Evolutionary conservation across 257 asterid species (phyloP).

Genomic region (Leptodermis oblonga): DNA sequence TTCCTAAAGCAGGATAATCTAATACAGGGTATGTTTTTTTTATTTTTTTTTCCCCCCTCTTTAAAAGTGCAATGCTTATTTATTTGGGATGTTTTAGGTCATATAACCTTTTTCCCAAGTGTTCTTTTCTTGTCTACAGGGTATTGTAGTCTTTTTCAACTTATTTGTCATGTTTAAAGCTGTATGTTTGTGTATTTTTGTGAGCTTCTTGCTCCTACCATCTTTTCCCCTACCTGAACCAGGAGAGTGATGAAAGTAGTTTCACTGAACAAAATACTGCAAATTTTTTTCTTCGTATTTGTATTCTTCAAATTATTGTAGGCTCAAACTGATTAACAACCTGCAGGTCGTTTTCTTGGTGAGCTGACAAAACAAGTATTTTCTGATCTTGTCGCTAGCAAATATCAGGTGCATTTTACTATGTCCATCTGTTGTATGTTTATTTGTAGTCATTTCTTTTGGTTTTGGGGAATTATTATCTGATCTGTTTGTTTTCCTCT

Average conservation of each 20-base stretch:
- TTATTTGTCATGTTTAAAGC: too few species aligned
- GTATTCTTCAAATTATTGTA: neutral
- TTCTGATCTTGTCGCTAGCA: constrained; percentile 75
- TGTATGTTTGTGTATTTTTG: too few species aligned
- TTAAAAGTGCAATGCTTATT: too few species aligned
- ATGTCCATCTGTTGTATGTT: constrained; percentile 15
- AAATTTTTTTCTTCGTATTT: neutral
- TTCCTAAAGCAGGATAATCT: constrained; percentile 98
- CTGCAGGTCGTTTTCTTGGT: constrained; percentile 88
- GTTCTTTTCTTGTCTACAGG: too few species aligned
- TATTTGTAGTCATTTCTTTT: constrained; percentile 8
- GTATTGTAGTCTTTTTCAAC: too few species aligned
- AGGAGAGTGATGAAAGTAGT: too few species aligned
- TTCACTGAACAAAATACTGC: too few species aligned
- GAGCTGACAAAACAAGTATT: constrained; percentile 96
- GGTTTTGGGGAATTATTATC: neutral
- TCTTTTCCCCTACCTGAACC: too few species aligned
- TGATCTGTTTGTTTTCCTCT: neutral
- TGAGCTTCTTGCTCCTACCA: too few species aligned
- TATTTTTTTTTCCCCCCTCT: too few species aligned
- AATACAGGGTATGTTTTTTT: constrained; percentile 66
- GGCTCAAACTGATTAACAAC: neutral
- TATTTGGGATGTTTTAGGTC: too few species aligned
- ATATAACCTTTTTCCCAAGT: too few species aligned
- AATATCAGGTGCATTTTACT: constrained; percentile 73